These are phyloP conservation scores for Backusella australiensis DNA, from an alignment of 192 early-diverging fungal species.

Conservation along the genomic window DNA sequence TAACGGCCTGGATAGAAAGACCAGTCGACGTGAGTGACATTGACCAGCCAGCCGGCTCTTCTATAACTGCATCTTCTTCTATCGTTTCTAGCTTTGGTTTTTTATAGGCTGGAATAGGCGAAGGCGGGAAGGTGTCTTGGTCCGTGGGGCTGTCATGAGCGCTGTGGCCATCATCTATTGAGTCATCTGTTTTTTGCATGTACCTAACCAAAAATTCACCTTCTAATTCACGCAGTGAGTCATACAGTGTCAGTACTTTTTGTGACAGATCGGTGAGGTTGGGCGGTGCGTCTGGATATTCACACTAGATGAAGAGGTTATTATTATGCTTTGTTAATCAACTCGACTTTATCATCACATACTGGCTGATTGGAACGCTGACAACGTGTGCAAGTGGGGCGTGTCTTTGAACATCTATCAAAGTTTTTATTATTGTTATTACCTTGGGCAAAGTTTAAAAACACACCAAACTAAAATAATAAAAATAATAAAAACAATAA, in stretches of 20 bases:
- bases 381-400: slow-evolving; percentile 34
- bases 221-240: slow-evolving; percentile 27
- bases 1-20: slow-evolving; percentile 20
- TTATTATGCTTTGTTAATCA: background rate
- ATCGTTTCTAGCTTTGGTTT: background rate
- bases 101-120: background rate
- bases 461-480: background rate
- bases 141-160: background rate
- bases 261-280: slow-evolving; percentile 33
- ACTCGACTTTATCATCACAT: background rate
- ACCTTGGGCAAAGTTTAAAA: background rate
- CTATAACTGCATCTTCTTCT: background rate
- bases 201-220: slow-evolving; percentile 31
- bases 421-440: slow-evolving; percentile 8
- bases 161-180: background rate
- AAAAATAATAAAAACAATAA: slow-evolving; percentile 1
- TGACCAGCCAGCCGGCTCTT: slow-evolving; percentile 21
- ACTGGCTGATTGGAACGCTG: slow-evolving; percentile 33
- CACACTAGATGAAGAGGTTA: slow-evolving; percentile 26
- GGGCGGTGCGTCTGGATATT: slow-evolving; percentile 38
- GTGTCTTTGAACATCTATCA: slow-evolving; percentile 36
- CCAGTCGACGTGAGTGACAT: slow-evolving; percentile 17
- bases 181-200: slow-evolving; percentile 23
- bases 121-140: background rate
- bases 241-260: slow-evolving; percentile 33